These are phyloP conservation scores for Trypanosoma rangeli DNA, from an alignment of 208 protist genomes.

Conservation along the genomic window DNA sequence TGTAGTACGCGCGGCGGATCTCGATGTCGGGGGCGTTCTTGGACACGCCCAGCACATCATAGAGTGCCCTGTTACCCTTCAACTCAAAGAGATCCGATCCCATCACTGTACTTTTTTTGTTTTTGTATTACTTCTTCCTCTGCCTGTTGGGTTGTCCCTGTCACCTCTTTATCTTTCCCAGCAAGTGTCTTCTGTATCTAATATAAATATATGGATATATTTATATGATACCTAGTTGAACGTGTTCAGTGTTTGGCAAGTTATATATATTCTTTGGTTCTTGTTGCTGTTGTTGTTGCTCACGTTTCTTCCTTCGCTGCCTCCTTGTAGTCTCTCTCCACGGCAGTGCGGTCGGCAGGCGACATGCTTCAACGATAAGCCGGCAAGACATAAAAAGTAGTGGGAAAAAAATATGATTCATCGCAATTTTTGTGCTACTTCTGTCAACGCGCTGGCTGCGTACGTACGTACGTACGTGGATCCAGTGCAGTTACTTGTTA, in stretches of 20 bases:
- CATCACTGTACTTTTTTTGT: constrained; percentile 17
- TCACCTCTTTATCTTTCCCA: background rate
- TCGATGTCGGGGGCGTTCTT: constrained; percentile 59
- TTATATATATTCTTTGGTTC: background rate
- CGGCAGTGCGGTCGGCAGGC: background rate
- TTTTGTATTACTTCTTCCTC: too few species aligned
- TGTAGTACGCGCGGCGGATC: constrained; percentile 86
- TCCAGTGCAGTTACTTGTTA: background rate
- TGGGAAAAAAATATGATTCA: background rate
- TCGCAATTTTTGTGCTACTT: background rate
- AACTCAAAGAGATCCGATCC: constrained; percentile 69
- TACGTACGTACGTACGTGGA: background rate
- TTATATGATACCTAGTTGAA: background rate
- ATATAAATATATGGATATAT: background rate
- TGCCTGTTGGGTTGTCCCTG: background rate
- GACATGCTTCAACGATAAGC: background rate
- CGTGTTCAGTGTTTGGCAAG: background rate
- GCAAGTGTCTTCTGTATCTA: background rate
- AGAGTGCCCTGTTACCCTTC: constrained; percentile 69
- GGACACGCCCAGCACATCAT: constrained; percentile 75
- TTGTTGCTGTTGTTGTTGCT: background rate
- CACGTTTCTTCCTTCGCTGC: background rate
- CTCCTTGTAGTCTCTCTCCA: background rate
- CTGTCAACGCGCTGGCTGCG: too few species aligned
- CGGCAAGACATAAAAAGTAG: background rate